Evolutionary conservation across 805 yeast species (phyloP).

Genomic region (Zygosaccharomyces lentus): DNA sequence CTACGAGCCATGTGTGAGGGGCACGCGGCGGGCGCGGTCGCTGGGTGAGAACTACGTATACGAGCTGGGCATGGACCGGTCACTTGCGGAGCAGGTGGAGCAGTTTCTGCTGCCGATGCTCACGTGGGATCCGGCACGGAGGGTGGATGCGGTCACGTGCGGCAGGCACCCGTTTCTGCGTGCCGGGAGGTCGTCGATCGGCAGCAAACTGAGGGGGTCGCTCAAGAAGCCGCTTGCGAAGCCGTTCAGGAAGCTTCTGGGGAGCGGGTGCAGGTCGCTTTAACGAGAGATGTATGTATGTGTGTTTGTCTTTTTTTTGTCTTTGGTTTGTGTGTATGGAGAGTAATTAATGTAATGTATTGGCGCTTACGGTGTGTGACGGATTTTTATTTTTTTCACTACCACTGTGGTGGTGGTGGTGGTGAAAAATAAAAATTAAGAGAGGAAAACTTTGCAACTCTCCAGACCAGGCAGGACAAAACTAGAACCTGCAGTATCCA

Average conservation of each 20-base stretch:
- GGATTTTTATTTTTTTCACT: conserved; percentile 1
- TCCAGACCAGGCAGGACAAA: no score
- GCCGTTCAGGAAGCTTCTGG: not conserved
- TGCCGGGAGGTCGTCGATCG: not conserved
- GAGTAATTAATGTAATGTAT: no score
- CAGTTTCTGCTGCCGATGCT: conserved; percentile 7
- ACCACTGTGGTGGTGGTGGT: no score
- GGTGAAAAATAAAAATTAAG: not conserved
- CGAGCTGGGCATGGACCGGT: conserved; percentile 3
- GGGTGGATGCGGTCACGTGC: conserved; percentile 4
- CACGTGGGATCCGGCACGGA: conserved; percentile 2
- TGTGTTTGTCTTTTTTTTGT: not conserved
- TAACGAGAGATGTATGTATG: not conserved
- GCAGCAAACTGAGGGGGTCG: not conserved
- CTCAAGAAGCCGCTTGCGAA: not conserved
- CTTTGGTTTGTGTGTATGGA: not conserved
- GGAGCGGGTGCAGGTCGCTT: not conserved
- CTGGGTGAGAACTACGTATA: not conserved
- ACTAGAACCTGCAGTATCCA: no score
- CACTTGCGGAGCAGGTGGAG: conserved; percentile 2
- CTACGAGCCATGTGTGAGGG: not conserved
- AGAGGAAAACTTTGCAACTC: not conserved
- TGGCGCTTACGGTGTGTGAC: conserved; percentile 9
- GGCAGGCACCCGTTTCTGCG: conserved; percentile 2
- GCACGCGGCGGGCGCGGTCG: not conserved